Percentiles rank a stretch among this genome's conserved stretches.
Conservation (phyloP, 1,284 basidiomycete species). For the Ustilago bromivora region DNA sequence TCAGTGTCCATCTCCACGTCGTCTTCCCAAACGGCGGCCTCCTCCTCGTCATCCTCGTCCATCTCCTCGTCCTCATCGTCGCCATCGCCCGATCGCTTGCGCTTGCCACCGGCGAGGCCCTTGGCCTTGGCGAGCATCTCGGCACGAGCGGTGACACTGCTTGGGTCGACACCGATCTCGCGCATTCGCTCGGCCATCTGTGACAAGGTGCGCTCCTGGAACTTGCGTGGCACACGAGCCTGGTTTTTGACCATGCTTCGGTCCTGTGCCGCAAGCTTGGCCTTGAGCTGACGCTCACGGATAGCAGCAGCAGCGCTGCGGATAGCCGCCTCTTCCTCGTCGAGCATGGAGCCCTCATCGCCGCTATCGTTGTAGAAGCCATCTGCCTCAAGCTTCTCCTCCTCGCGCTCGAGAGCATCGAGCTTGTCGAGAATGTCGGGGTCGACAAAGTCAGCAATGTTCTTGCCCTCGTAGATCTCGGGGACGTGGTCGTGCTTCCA, state of each 20-base stretch:
- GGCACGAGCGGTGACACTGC: slow-evolving; percentile 87
- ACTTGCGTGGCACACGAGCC: slow-evolving; percentile 82
- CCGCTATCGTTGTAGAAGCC: slow-evolving; percentile 90
- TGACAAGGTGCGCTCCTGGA: slow-evolving; percentile 82
- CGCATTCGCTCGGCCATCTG: slow-evolving; percentile 86
- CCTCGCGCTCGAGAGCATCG: slow-evolving; percentile 95
- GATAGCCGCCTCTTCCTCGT: slow-evolving; percentile 88
- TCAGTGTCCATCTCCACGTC: slow-evolving; percentile 73
- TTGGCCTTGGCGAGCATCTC: slow-evolving; percentile 82
- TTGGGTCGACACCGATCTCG: slow-evolving; percentile 88
- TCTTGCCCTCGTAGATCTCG: slow-evolving; percentile 98
- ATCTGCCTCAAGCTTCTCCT: slow-evolving; percentile 90
- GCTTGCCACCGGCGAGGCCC: slow-evolving; percentile 77
- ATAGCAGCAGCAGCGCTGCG: slow-evolving; percentile 80
- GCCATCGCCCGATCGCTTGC: slow-evolving; percentile 72
- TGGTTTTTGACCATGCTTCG: slow-evolving; percentile 91
- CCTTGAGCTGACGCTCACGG: slow-evolving; percentile 74
- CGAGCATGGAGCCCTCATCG: slow-evolving; percentile 82
- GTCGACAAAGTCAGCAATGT: slow-evolving; percentile 98
- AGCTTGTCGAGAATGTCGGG: slow-evolving; percentile 97
- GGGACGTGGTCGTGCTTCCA: slow-evolving; percentile 98
- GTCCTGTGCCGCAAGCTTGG: slow-evolving; percentile 83
- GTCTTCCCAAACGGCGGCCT: slow-evolving; percentile 73
- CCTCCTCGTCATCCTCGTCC: slow-evolving; percentile 69
- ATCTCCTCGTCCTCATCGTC: slow-evolving; percentile 69